These are phyloP conservation scores for Coemansia sp. DNA, from an alignment of 192 early-diverging fungal genomes.

Conservation along the genomic window DNA sequence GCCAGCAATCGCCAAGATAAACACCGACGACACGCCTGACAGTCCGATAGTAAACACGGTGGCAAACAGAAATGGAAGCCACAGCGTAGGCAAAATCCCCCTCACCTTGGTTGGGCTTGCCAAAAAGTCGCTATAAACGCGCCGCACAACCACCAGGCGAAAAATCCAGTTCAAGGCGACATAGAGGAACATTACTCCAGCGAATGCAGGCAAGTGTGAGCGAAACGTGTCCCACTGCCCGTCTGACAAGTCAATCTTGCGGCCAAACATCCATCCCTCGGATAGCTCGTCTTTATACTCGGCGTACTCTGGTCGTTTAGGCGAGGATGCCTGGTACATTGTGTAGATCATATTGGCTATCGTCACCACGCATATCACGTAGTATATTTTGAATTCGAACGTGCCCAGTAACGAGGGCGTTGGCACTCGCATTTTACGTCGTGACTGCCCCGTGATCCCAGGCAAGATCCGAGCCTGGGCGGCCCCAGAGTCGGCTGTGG, in stretches of 20 bases:
- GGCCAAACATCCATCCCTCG: slow-evolving; percentile 71
- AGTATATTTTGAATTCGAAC: slow-evolving; percentile 75
- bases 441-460: slow-evolving; percentile 19
- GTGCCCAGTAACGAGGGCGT: slow-evolving; percentile 61
- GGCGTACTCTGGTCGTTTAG: slow-evolving; percentile 35
- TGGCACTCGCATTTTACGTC: slow-evolving; percentile 79
- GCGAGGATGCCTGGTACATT: slow-evolving; percentile 52
- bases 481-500: not conserved
- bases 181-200: slow-evolving; percentile 28
- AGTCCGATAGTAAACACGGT: slow-evolving; percentile 62
- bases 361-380: slow-evolving; percentile 56
- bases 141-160: slow-evolving; percentile 2
- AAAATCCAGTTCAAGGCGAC: slow-evolving; percentile 31
- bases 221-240: slow-evolving; percentile 52
- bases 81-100: slow-evolving; percentile 44
- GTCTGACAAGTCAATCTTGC: slow-evolving; percentile 58
- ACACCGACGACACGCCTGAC: slow-evolving; percentile 73
- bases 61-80: slow-evolving; percentile 62
- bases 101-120: not conserved
- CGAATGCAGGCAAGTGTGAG: slow-evolving; percentile 55
- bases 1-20: slow-evolving; percentile 64
- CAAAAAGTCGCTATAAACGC: not conserved
- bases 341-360: slow-evolving; percentile 69
- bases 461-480: slow-evolving; percentile 5
- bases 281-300: slow-evolving; percentile 47